A percentile compares a stretch with the other conserved stretches of the same genome.
Evolutionary conservation across 306 rosid genomes (phyloP).

Genomic region (Lagenaria siceraria): DNA sequence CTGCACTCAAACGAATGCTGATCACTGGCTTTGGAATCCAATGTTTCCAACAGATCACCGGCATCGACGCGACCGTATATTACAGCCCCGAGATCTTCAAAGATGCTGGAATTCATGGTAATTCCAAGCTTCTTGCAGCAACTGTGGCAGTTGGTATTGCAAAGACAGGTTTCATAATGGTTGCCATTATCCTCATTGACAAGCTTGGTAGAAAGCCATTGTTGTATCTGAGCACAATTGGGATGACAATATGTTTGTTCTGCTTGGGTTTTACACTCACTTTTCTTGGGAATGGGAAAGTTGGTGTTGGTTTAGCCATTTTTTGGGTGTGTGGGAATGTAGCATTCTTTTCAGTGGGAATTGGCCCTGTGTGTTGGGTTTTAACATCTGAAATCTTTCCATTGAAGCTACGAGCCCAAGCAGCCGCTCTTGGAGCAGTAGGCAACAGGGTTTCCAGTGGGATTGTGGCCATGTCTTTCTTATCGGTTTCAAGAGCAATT

Average conservation of each 20-base stretch:
- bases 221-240: constrained; percentile 73
- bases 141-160: constrained; percentile 81
- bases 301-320: constrained; percentile 36
- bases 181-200: constrained; percentile 67
- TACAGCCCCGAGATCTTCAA: constrained; percentile 76
- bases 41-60: constrained; percentile 94
- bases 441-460: constrained; percentile 86
- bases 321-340: constrained; percentile 77
- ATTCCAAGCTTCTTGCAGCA: constrained; percentile 61
- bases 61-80: constrained; percentile 89
- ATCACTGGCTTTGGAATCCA: constrained; percentile 84
- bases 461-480: constrained; percentile 79
- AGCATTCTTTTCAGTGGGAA: constrained; percentile 89
- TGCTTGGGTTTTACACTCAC: constrained; percentile 34
- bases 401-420: constrained; percentile 72
- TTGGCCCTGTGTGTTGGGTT: constrained; percentile 96
- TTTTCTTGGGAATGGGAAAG: constrained; percentile 39
- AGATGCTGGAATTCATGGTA: constrained; percentile 54
- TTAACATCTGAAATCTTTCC: constrained; percentile 86
- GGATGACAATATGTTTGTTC: constrained; percentile 85
- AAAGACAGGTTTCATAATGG: constrained; percentile 65
- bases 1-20: constrained; percentile 62
- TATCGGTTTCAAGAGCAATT: constrained; percentile 53
- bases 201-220: constrained; percentile 79
- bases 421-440: constrained; percentile 76